Evolutionary conservation across 495 filamentous ascomycete genomes (phyloP), one percentile per base, ranked within the genome.

Genomic region (Tuber microsphaerosporum): DNA sequence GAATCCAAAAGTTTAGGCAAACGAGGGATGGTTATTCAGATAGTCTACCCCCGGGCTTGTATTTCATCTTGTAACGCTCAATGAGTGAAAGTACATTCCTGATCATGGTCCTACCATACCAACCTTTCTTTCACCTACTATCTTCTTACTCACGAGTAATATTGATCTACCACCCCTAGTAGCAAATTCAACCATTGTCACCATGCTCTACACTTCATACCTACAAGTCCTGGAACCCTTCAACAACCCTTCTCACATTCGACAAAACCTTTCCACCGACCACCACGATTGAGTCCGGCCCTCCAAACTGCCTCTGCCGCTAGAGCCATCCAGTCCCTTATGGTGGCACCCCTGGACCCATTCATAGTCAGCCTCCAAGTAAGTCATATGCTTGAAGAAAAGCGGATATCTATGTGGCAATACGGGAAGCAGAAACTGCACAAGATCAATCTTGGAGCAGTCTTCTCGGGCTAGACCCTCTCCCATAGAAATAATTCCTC

Each of bases 21-120:
- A 87, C 71, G 85, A 86, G 51, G 81, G 84, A 73, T 93, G 91
- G 87, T 92, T 91, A 61, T 87, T 91, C 72, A 87, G 90, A 73
- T 89, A 90, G 72, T 93, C 90, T 4, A 94, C 93, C 0, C 92
- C 92, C 0, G 92, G 91, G 2, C 85, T 97, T 37, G 86, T 97
- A 26, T 86, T 90, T 26, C 92, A 94, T 80, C 93, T 93, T 5
- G 87, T 97, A 45, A 87, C 87, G 73, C 88, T 89, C 72, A 87
- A 95, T 75, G 94, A 94, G 69, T 97, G 94, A 94, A 86, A 87
- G 42, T 92, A 96, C 76, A 89, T 97, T 71, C 94, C 93, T 1
- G 90, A 94, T 77, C 93, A 97, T 84, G 79, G 79, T 80, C 61
- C n/a, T n/a, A 5, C 48, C 20, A 22, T 2, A 20, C 16, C n/a